Percentiles rank a stretch among this genome's conserved stretches.
These are phyloP conservation scores for Phaffia australis DNA, from an alignment of 768 basidiomycete species.

Conservation along the genomic window DNA sequence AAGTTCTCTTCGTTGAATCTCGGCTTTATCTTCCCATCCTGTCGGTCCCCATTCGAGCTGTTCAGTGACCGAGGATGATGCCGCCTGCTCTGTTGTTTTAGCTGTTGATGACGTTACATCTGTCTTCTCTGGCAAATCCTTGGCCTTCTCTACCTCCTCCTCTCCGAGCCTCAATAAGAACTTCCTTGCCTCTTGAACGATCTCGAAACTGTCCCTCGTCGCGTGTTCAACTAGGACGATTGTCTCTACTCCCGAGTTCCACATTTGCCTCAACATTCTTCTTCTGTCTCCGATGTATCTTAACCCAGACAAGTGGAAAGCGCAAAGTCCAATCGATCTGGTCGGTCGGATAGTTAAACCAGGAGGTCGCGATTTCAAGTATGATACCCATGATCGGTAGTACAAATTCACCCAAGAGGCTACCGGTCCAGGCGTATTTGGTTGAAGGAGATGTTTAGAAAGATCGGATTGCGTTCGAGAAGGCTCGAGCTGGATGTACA, in stretches of 20 bases:
- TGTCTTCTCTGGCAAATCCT: neutral
- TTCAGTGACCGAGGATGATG: neutral
- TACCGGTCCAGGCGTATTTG: constrained; percentile 19
- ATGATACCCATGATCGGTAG: constrained; percentile 14
- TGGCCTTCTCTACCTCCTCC: constrained; percentile 1
- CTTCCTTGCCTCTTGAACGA: constrained; percentile 66
- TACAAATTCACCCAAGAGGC: constrained; percentile 15
- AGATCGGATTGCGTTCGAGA: neutral
- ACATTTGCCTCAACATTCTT: constrained; percentile 67
- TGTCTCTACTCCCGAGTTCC: constrained; percentile 77
- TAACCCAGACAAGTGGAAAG: constrained; percentile 73
- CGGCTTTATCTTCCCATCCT: neutral
- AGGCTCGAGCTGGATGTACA: constrained; percentile 21
- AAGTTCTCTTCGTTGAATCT: neutral
- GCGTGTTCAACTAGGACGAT: constrained; percentile 82
- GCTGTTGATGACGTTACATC: neutral
- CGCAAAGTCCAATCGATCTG: constrained; percentile 58
- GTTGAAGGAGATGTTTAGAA: constrained; percentile 9
- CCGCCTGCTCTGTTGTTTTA: neutral
- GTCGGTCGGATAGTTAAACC: neutral
- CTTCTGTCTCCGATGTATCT: constrained; percentile 53
- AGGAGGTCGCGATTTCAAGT: neutral
- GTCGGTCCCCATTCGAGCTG: neutral
- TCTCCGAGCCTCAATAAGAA: constrained; percentile 46
- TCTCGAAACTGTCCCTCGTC: constrained; percentile 61